These are phyloP conservation scores for Yamadazyma scolyti DNA, from an alignment of 805 yeast species.

Conservation along the genomic window DNA sequence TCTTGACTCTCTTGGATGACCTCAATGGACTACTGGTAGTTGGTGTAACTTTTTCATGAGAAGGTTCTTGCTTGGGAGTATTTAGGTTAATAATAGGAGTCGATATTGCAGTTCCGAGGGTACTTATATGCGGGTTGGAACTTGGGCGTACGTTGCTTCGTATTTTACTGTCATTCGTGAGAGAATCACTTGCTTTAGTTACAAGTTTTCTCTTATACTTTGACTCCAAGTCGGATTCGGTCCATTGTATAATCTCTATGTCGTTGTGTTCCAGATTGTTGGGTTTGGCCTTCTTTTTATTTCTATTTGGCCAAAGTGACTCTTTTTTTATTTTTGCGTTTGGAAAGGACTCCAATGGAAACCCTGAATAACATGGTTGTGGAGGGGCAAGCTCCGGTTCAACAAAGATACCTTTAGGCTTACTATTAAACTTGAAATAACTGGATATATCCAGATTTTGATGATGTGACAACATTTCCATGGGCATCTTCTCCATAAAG, in stretches of 20 bases:
- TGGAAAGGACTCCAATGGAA: slow-evolving; percentile 69
- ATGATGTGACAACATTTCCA: no score
- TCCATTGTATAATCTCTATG: no score
- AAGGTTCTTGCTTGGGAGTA: no score
- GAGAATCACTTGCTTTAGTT: slow-evolving; percentile 11
- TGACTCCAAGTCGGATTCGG: slow-evolving; percentile 11
- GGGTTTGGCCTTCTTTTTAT: slow-evolving; percentile 15
- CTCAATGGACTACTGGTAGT: slow-evolving; percentile 11
- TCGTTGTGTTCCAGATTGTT: no score
- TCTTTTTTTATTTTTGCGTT: slow-evolving; percentile 55
- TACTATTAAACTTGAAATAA: no score
- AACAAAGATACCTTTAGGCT: slow-evolving; percentile 34
- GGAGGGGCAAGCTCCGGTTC: slow-evolving; percentile 62
- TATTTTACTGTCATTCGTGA: slow-evolving; percentile 15
- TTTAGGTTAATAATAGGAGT: no score
- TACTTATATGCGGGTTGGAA: slow-evolving; percentile 3
- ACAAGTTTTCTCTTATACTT: slow-evolving; percentile 11
- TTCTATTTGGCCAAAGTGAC: slow-evolving; percentile 46
- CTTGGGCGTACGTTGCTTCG: slow-evolving; percentile 12
- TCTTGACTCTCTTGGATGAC: slow-evolving; percentile 21
- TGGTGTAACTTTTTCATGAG: no score
- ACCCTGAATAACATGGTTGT: slow-evolving; percentile 63
- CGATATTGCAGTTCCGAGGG: no score
- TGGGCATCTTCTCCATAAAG: slow-evolving; percentile 2
- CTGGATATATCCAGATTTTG: no score